Evolutionary conservation across 2,329 filamentous ascomycete species (phyloP).

Genomic region (Diaporthe nobilis): DNA sequence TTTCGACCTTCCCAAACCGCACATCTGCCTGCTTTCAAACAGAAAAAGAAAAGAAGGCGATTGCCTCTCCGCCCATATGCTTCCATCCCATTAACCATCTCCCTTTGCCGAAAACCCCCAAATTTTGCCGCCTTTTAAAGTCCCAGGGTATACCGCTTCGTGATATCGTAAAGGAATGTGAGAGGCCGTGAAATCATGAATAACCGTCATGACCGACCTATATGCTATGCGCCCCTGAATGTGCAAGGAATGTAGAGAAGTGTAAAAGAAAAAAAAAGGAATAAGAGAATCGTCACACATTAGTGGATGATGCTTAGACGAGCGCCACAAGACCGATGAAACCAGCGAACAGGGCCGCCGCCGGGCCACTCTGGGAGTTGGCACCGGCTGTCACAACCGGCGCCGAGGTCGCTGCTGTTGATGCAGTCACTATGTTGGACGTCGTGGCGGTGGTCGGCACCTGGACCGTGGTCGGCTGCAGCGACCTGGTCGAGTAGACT

Average conservation of each 20-base stretch:
- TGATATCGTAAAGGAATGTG: conserved; percentile 36
- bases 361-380: conserved; percentile 52
- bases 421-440: conserved; percentile 46
- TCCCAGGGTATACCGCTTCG: conserved; percentile 34
- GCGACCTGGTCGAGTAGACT: conserved; percentile 45
- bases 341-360: conserved; percentile 55
- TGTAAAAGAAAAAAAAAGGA: neutral
- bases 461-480: conserved; percentile 49
- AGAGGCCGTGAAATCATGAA: conserved; percentile 33
- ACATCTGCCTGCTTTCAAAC: neutral
- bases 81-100: neutral
- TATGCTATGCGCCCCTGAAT: conserved; percentile 32
- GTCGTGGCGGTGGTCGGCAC: conserved; percentile 50
- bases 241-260: conserved; percentile 34
- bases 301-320: conserved; percentile 46
- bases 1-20: neutral
- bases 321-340: conserved; percentile 56
- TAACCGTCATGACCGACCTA: conserved; percentile 26
- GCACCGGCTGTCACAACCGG: conserved; percentile 50
- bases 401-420: conserved; percentile 43
- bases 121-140: conserved; percentile 23
- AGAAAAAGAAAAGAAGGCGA: neutral
- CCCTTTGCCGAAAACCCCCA: neutral
- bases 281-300: neutral
- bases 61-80: neutral